Base-by-base conservation (phyloP, 2,329 filamentous ascomycete species). In the Alternaria panax region DNA sequence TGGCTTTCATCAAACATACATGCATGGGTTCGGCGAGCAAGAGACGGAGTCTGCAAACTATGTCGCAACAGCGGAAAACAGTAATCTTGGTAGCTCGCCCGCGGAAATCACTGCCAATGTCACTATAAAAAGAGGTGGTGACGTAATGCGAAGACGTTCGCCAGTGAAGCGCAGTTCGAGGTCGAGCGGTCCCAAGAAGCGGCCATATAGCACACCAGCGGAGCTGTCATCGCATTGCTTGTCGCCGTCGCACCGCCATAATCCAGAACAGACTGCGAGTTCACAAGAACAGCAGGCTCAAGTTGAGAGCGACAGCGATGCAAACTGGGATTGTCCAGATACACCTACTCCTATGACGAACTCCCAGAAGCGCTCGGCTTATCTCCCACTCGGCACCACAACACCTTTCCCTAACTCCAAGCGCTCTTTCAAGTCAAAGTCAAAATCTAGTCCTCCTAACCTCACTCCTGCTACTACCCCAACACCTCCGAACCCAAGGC, bases 341-440 rank as follows among this genome's bases (percentile, higher is more conserved):
- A 72, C 69, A 22, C 69, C 69, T 2, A 67, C 69, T 0, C 68
- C 68, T 8, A 61, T 70, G 43, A 56, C 65, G 11, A 58, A 32
- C 24, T 60, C 57, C n/a, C 68, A 71, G 30, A 60, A 63, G 22
- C 51, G 47, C 7, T 51, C 60, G 5, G 60, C 65, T 2, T 67
- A 71, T 34, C 47, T 53, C 12, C 65, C 65, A 3, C 58, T 69
- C 40, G 58, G 54, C 18, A 52, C 32, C 12, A 42, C 43, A 18
- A 51, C 28, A 11, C 22, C 34, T 7, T 24, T 32, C n/a, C 20
- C 51, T 4, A 24, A 42, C 32, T 52, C 47, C 18, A 16, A 50
- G 34, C 20, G 30, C 28, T 12, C 30, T 30, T 38, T 5, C 8
- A 54, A 1, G 25, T 18, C 50, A 14, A 48, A 18, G 16, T 28